A percentile compares a stretch with the other conserved stretches of the same genome.
phyloP scores from a whole-genome alignment of 257 asterid species.

The Craterostigma plantagineum region DNA sequence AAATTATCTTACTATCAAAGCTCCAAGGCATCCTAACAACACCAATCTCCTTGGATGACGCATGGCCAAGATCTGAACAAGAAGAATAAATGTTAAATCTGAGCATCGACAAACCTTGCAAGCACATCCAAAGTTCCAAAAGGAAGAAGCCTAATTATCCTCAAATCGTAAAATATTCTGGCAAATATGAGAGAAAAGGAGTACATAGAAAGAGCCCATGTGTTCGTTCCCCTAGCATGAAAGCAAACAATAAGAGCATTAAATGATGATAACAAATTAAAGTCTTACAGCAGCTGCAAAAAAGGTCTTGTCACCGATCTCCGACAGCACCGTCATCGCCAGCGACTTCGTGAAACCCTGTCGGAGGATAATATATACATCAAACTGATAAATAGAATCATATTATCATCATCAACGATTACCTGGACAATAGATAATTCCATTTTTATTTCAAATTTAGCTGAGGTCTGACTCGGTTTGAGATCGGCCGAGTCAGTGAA shows the following conservation, averaged over 20 bases:
- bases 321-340: conserved; percentile 86
- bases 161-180: no score
- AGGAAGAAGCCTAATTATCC: neutral
- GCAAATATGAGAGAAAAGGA: no score
- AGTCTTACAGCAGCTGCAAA: conserved; percentile 85
- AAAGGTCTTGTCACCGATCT: conserved; percentile 91
- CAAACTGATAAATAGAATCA: no score
- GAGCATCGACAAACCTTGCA: neutral
- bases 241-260: no score
- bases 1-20: conserved; percentile 58
- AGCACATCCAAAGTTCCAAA: conserved; percentile 3
- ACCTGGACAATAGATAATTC: no score
- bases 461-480: no score
- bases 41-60: conserved; percentile 93
- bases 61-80: conserved; percentile 78
- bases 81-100: conserved; percentile 8
- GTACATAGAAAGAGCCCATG: neutral
- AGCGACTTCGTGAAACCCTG: conserved; percentile 85
- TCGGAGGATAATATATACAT: conserved; percentile 4
- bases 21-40: conserved; percentile 83
- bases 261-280: neutral
- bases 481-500: no score
- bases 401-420: no score
- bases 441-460: no score
- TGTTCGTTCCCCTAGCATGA: neutral